Evolutionary conservation across 257 asterid genomes (phyloP), one percentile per base, ranked within the genome.

Genomic region (Ajuga chamaepitys): DNA sequence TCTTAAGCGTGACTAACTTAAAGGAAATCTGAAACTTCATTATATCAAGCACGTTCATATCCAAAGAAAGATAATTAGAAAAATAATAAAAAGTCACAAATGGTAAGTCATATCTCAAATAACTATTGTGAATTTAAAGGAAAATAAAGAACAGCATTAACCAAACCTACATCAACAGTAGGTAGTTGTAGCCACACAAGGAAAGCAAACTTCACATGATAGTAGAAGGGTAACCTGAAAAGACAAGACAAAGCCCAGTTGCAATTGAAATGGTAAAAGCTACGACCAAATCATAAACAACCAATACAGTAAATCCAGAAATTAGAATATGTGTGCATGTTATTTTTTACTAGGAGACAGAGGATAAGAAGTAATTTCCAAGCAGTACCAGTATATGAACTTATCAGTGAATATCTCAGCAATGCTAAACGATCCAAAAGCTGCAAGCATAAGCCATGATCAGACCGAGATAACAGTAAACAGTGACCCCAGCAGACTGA

Each of bases 101-200:
- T n/a, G 41, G 28, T 32, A 57, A 13, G 37, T 45, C 68, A 56
- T 16, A 47, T 13, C 58, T 47, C 72, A 70, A 62, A 46, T 30
- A 46, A 48, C 21, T 40, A 11, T 11, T 24, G 62, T 22, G 7
- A 63, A 12, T 44, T 4, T 46, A 64, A 26, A 14, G 20, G 42
- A 25, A 35, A 24, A 32, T 52, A 25, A 9, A 44, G 38, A 12
- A 18, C 13, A 21, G 64, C 68, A 35, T 42, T 22, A 42, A 25
- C 41, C 44, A 67, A 67, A 70, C 93, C 79, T 85, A 94, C 99
- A 65, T 94, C 86, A 68, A 79, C 74, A 52, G 85, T 46, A 42
- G 99, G 97, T 62, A 94, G 87, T 72, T 94, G 97, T 75, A 90
- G 95, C 99, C 97, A 94, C 70, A 94, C 95, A 57, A 94, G 99